Conservation (phyloP, 1,139 yeast species). For the Suhomyces wounanorum region DNA sequence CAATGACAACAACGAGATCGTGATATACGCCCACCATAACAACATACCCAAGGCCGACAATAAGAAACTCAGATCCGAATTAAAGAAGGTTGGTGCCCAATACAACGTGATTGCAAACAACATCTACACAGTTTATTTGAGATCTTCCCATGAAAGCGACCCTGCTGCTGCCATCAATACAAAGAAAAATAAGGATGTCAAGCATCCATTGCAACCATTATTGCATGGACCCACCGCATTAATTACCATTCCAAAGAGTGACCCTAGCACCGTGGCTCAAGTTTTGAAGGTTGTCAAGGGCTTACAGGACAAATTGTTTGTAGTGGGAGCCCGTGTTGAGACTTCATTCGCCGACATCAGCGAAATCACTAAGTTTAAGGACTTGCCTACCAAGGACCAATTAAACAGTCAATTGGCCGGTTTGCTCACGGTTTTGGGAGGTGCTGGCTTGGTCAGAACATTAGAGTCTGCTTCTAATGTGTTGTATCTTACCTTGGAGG, state of each 20-base stretch:
- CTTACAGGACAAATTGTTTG: conserved; percentile 70
- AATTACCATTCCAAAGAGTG: conserved; percentile 65
- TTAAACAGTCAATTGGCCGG: conserved; percentile 84
- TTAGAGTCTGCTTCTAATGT: conserved; percentile 66
- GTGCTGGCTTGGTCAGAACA: conserved; percentile 85
- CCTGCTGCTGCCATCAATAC: conserved; percentile 70
- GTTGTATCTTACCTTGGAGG: conserved; percentile 72
- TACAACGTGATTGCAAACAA: conserved; percentile 68
- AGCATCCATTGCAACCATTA: conserved; percentile 70
- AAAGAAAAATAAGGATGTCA: conserved; percentile 40
- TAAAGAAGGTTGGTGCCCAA: conserved; percentile 64
- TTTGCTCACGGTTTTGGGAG: conserved; percentile 79
- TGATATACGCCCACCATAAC: conserved; percentile 81
- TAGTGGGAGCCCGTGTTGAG: conserved; percentile 85
- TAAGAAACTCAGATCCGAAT: conserved; percentile 58
- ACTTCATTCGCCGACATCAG: conserved; percentile 53
- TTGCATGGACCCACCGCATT: conserved; percentile 86
- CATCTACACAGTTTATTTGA: conserved; percentile 72
- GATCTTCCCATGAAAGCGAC: conserved; percentile 66
- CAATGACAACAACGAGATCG: conserved; percentile 65
- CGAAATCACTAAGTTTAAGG: conserved; percentile 64
- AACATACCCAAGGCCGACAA: conserved; percentile 74
- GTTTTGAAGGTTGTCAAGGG: conserved; percentile 62
- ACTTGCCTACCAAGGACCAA: conserved; percentile 68
- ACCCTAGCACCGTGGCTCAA: conserved; percentile 66